Conservation (phyloP, 2,329 filamentous ascomycete species). For the Xylaria hypoxylon region DNA sequence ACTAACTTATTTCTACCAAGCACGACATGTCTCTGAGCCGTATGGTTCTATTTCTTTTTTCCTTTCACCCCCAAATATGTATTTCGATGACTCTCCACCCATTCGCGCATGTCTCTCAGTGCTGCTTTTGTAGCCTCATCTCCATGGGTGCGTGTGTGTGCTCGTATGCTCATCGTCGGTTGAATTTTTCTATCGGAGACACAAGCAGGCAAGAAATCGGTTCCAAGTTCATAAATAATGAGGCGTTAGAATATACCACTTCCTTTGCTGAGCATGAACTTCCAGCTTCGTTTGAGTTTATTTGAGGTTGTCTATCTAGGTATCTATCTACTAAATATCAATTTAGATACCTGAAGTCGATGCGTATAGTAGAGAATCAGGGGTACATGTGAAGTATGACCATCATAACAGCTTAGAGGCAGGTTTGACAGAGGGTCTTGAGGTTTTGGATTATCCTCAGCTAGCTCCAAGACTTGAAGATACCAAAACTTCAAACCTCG, state of each 20-base stretch:
- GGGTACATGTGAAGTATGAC: no score
- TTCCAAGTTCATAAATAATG: constrained; percentile 35
- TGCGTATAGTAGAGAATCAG: no score
- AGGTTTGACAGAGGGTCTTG: no score
- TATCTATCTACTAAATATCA: not conserved
- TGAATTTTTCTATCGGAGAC: constrained; percentile 7
- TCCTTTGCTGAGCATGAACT: constrained; percentile 16
- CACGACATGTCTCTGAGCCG: constrained; percentile 9
- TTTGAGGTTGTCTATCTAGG: not conserved
- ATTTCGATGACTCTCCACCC: constrained; percentile 15
- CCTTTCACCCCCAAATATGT: constrained; percentile 15
- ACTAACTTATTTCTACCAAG: constrained; percentile 3
- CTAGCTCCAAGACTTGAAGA: no score
- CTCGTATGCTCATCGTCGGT: not conserved
- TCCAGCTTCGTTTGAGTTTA: not conserved
- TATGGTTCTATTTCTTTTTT: constrained; percentile 8
- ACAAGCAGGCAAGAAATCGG: constrained; percentile 6
- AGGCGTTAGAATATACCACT: constrained; percentile 38
- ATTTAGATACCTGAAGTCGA: no score
- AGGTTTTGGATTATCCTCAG: no score
- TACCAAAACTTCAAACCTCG: no score
- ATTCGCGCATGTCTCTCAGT: constrained; percentile 8
- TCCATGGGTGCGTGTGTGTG: constrained; percentile 7
- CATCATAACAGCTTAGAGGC: no score
- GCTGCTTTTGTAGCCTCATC: constrained; percentile 17